phyloP scores from a whole-genome alignment of 2,329 filamentous ascomycete species.

The Colletotrichum tanaceti region DNA sequence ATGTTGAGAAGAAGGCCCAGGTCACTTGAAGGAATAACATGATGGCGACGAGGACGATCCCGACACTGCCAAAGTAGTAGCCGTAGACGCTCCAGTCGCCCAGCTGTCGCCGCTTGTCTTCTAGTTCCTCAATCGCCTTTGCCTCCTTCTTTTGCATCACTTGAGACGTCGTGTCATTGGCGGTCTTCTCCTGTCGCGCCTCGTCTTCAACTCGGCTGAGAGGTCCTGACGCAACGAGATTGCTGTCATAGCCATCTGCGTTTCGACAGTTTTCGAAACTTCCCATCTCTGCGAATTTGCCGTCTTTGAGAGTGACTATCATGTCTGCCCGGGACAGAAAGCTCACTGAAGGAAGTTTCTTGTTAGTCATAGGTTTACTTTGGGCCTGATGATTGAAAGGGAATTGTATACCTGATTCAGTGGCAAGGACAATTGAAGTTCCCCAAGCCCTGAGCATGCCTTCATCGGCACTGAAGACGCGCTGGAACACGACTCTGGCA shows the following conservation, averaged over 20 bases:
- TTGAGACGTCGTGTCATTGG: not conserved
- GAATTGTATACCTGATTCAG: slow-evolving; percentile 47
- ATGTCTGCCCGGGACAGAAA: slow-evolving; percentile 51
- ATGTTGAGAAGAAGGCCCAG: slow-evolving; percentile 43
- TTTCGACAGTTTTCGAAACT: slow-evolving; percentile 49
- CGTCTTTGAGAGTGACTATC: slow-evolving; percentile 49
- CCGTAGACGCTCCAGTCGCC: slow-evolving; percentile 47
- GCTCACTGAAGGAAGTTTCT: slow-evolving; percentile 3
- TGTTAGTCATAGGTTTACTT: not conserved
- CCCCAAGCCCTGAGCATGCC: slow-evolving; percentile 47
- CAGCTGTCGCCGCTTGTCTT: slow-evolving; percentile 42
- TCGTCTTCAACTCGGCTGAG: not conserved
- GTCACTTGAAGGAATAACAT: slow-evolving; percentile 42
- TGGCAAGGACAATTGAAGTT: slow-evolving; percentile 53
- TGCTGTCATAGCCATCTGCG: slow-evolving; percentile 49
- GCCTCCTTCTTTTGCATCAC: not conserved
- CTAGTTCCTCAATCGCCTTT: slow-evolving; percentile 7
- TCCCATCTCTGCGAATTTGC: slow-evolving; percentile 51
- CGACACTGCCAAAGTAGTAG: slow-evolving; percentile 44
- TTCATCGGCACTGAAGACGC: slow-evolving; percentile 44
- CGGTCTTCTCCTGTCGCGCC: not conserved
- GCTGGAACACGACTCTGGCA: slow-evolving; percentile 47
- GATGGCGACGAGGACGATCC: slow-evolving; percentile 30
- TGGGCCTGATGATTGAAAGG: too few relatives aligned
- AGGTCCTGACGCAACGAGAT: slow-evolving; percentile 41